Conservation (phyloP, 768 basidiomycete genomes). For the Mycena leptocephala region DNA sequence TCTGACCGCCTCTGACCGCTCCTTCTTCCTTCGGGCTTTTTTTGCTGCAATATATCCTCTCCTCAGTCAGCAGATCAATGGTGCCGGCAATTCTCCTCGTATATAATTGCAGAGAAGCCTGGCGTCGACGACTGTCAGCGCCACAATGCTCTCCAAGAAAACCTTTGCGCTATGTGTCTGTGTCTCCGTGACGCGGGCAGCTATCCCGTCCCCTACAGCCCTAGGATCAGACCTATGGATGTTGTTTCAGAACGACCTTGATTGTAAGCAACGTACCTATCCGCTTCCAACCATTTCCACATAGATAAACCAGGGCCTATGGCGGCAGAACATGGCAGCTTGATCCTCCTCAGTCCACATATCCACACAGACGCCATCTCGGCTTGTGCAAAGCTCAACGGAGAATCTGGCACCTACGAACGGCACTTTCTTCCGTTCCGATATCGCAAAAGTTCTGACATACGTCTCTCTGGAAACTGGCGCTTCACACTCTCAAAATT, state of each 20-base stretch:
- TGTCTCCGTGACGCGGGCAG: background rate
- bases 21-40: background rate
- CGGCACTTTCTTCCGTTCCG: slow-evolving; percentile 30
- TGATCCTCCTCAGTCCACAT: slow-evolving; percentile 24
- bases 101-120: background rate
- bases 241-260: slow-evolving; percentile 35
- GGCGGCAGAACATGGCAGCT: slow-evolving; percentile 25
- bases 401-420: slow-evolving; percentile 28
- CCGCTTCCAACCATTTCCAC: too few species aligned
- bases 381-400: slow-evolving; percentile 30
- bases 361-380: slow-evolving; percentile 21
- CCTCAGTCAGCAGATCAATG: slow-evolving; percentile 12
- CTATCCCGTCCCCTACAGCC: background rate
- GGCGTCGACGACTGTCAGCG: background rate
- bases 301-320: slow-evolving; percentile 16
- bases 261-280: slow-evolving; percentile 8
- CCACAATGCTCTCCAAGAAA: slow-evolving; percentile 20
- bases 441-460: slow-evolving; percentile 20
- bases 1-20: background rate
- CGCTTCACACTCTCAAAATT: slow-evolving; percentile 23
- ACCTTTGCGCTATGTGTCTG: background rate
- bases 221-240: slow-evolving; percentile 34
- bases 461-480: slow-evolving; percentile 29
- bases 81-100: slow-evolving; percentile 16
- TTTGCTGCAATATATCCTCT: background rate